Base-by-base conservation (phyloP, 768 basidiomycete species). In the Termitomyces sp. region DNA sequence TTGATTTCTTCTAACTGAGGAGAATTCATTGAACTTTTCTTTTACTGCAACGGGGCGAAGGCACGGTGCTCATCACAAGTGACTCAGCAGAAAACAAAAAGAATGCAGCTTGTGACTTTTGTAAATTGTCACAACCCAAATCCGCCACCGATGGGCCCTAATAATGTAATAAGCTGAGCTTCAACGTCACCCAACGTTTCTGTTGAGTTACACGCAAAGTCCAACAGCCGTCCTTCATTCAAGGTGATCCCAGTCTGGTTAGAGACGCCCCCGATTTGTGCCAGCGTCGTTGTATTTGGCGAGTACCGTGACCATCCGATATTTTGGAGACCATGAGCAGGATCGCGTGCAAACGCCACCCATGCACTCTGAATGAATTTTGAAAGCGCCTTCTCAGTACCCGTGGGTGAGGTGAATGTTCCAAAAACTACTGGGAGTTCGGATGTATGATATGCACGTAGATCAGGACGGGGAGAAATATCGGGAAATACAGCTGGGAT, bases 261-360 rank as follows among this genome's bases (percentile, higher is more conserved):
- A 20, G 20, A 20, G 20, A 20, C 20, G 20, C 20, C 20, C 20
- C 20, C 20, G 20, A 20, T 20, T 20, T 20, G 20, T 20, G 20
- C 20, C 20, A 20, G 20, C 20, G 20, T 20, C 20, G 20, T 20
- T 20, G 20, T 20, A 20, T 20, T 20, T 20, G 20, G 20, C 20
- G 20, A 20, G 20, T 20, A 20, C 20, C 20, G 20, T 20, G 20
- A 20, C 20, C 20, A 20, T 20, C 20, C 20, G 20, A 20, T 20
- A 20, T 20, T 20, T 20, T 20, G 20, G 20, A 20, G 20, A 20
- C 20, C 76, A 5, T 71, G 54, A 11, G 53, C 52, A 0, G 77
- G 78, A 61, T 78, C 71, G 20, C 73, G 69, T 9, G 77, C 77
- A 59, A 79, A 79, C 6, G 72, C 68, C 6, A 76, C 74, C 78